phyloP scores from a whole-genome alignment of 805 yeast genomes.

The Yarrowia hollandica region DNA sequence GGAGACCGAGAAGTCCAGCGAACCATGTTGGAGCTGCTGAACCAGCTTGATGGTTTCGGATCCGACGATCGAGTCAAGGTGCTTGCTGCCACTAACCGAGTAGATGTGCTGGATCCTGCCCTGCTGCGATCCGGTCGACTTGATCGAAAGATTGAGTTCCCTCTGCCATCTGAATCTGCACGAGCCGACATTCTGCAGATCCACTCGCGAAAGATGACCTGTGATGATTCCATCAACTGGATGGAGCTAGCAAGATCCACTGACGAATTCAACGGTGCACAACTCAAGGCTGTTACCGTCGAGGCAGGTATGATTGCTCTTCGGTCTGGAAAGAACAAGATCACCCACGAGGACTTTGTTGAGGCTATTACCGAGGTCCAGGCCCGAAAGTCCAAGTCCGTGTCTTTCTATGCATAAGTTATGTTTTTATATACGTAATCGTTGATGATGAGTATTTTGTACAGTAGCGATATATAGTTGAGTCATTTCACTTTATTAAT shows the following conservation, averaged over 20 bases:
- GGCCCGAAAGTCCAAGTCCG: conserved; percentile 93
- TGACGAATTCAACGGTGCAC: conserved; percentile 99
- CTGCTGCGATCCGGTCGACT: conserved; percentile 94
- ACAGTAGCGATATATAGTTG: no score
- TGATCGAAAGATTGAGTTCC: conserved; percentile 97
- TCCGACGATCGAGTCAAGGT: conserved; percentile 97
- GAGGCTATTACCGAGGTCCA: conserved; percentile 98
- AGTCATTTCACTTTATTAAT: no score
- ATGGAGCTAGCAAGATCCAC: conserved; percentile 96
- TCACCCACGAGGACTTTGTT: conserved; percentile 95
- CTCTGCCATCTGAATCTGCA: conserved; percentile 95
- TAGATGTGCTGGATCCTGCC: conserved; percentile 98
- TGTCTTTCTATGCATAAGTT: conserved; percentile 84
- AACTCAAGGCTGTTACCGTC: conserved; percentile 96
- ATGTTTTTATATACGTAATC: not conserved
- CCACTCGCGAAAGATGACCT: conserved; percentile 95
- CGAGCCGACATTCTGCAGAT: conserved; percentile 95
- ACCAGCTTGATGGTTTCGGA: conserved; percentile 97
- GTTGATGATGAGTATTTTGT: not conserved
- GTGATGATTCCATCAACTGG: conserved; percentile 85
- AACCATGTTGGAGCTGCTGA: conserved; percentile 96
- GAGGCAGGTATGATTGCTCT: conserved; percentile 99
- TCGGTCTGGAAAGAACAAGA: conserved; percentile 86
- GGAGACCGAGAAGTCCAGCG: conserved; percentile 99
- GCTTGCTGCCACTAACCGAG: conserved; percentile 96